These are phyloP conservation scores for Pistacia integerrima DNA, from an alignment of 345 rosid species.

Conservation along the genomic window DNA sequence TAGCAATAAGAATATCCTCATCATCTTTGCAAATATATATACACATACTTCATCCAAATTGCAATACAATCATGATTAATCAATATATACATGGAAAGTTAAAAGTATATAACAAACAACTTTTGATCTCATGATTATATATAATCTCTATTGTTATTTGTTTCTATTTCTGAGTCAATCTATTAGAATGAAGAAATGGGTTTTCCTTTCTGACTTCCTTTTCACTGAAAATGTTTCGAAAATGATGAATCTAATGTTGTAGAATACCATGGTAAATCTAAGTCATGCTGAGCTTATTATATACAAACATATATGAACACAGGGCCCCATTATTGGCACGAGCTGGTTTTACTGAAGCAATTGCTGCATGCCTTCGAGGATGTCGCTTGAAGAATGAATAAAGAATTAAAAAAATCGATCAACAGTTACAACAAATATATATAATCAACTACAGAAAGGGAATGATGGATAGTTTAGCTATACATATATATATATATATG, in stretches of 20 bases:
- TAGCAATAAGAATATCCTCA: no score
- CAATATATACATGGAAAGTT: no score
- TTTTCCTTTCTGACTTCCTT: neutral
- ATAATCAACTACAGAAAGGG: slow-evolving; percentile 29
- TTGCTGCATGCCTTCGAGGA: slow-evolving; percentile 6
- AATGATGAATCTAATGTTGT: neutral
- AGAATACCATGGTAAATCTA: no score
- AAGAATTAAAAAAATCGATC: neutral
- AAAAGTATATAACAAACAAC: no score
- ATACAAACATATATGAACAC: neutral
- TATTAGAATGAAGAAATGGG: no score
- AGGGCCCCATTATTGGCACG: slow-evolving; percentile 7
- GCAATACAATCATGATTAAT: no score
- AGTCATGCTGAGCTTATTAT: neutral
- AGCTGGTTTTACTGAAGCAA: slow-evolving; percentile 25
- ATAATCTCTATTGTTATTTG: no score
- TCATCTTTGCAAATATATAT: no score
- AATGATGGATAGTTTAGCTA: slow-evolving; percentile 24
- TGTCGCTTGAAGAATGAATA: neutral
- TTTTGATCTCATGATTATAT: no score
- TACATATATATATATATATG: no score
- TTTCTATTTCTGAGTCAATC: neutral
- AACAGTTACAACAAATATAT: neutral
- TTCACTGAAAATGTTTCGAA: neutral
- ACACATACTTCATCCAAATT: no score